Percentiles rank a stretch among this genome's conserved stretches.
Conservation (phyloP, 208 protist species). For the Trypanosoma rangeli region DNA sequence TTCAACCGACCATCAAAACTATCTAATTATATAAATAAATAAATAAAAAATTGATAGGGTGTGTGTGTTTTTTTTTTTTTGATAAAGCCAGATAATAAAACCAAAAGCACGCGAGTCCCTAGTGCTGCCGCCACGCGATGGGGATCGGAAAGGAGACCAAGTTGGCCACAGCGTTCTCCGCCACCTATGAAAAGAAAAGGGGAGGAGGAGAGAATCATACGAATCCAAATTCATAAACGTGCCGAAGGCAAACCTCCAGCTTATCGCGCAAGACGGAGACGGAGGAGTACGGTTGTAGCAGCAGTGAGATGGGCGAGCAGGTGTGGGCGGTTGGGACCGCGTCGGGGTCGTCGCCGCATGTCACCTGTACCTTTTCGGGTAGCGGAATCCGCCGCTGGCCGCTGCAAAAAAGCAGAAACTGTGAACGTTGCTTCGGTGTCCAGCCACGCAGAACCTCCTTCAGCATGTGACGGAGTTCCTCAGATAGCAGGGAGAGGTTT, state of each 20-base stretch:
- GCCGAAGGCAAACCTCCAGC: constrained; percentile 59
- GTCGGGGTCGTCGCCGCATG: constrained; percentile 72
- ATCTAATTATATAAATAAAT: too few species aligned
- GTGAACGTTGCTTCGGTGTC: constrained; percentile 50
- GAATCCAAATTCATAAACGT: constrained; percentile 83
- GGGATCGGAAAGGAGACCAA: constrained; percentile 7
- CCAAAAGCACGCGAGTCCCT: too few species aligned
- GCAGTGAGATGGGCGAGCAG: constrained; percentile 85
- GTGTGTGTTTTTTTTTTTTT: too few species aligned
- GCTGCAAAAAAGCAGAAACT: constrained; percentile 86
- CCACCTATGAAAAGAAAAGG: background rate
- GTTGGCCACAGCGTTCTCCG: background rate
- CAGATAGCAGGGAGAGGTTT: constrained; percentile 54
- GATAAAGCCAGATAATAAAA: too few species aligned
- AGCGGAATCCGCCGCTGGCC: constrained; percentile 83
- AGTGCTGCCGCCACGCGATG: background rate
- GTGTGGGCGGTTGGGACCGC: constrained; percentile 86
- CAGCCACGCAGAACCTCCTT: constrained; percentile 56
- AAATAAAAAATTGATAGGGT: too few species aligned
- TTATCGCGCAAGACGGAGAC: constrained; percentile 52
- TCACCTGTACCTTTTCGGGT: constrained; percentile 77
- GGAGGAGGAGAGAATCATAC: constrained; percentile 33
- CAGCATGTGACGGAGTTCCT: constrained; percentile 50
- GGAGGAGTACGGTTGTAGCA: constrained; percentile 72
- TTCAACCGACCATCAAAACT: too few species aligned